These are phyloP conservation scores for Laguncularia racemosa DNA, from an alignment of 345 rosid genomes.

Conservation along the genomic window DNA sequence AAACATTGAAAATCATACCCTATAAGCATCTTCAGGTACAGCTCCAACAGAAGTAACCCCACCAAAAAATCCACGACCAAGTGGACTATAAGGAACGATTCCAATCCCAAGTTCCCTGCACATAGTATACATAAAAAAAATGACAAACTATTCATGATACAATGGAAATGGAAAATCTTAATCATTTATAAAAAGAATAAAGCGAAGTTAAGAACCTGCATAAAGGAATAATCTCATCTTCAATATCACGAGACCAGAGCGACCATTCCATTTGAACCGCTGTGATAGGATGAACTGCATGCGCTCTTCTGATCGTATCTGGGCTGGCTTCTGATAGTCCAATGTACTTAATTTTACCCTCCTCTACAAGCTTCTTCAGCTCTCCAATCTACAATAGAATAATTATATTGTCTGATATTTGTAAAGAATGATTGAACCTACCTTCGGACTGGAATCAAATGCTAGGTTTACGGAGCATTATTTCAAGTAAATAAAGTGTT, in stretches of 20 bases:
- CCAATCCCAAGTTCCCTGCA: slow-evolving; percentile 18
- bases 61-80: slow-evolving; percentile 12
- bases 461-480: background rate
- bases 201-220: slow-evolving; percentile 32
- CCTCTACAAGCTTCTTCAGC: slow-evolving; percentile 29
- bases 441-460: background rate
- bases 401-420: background rate
- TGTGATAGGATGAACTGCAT: slow-evolving; percentile 39
- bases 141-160: too few relatives aligned
- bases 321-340: slow-evolving; percentile 44
- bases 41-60: slow-evolving; percentile 3
- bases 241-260: slow-evolving; percentile 36
- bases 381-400: slow-evolving; percentile 17
- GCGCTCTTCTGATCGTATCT: slow-evolving; percentile 35
- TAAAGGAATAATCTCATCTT: slow-evolving; percentile 36
- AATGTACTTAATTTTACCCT: slow-evolving; percentile 33
- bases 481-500: background rate
- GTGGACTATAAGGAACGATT: slow-evolving; percentile 16
- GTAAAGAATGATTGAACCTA: too few relatives aligned
- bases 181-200: too few relatives aligned
- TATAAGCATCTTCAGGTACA: background rate
- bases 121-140: too few relatives aligned
- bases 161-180: background rate
- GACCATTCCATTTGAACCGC: slow-evolving; percentile 44
- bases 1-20: slow-evolving; percentile 4